Base-by-base conservation (phyloP, 2,329 filamentous ascomycete genomes). In the Hypoxylon rubiginosum region DNA sequence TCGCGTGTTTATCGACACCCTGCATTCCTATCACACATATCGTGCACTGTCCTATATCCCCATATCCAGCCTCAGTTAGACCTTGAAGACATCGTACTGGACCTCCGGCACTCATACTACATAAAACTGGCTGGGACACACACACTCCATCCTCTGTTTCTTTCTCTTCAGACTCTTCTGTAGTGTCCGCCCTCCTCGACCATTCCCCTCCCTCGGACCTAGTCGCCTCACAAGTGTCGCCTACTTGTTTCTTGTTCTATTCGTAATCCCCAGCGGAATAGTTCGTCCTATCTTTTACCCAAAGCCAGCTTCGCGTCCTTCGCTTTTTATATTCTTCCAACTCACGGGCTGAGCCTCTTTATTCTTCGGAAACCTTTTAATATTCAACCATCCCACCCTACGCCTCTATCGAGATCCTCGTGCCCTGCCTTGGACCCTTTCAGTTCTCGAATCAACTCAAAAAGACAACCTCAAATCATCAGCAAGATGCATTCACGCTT, bases 401-500 rank as follows among this genome's bases (percentile, higher is more conserved):
- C 7, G 15, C n/a, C n/a, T 21, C 30, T 11, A n/a, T 26, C 39
- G 5, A 53, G 43, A 59, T 60, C 43, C 53, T 57, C 49, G 4
- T 53, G 30, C 49, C 45, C 43, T 28, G 55, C 32, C 41, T 30
- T 34, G 28, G 24, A 51, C 13, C 21, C n/a, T n/a, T 36, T 57
- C 28, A 56, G 10, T 32, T 45, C 45, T 28, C 32, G 11, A 11
- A 54, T 24, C 28, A 21, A 39, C 28, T 41, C 17, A 51, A 10
- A n/a, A n/a, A n/a, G 15, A 26, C 60, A 48, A 64, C 36, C 49
- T 59, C 60, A 60, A 60, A 34, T 30, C 45, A 54, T 66, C 65
- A 60, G 64, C 76, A 81, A 72, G 43, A 85, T 85, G 84, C 81
- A 84, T 71, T 73, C 83, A 8, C 82, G 83, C 72, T 83, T 87